Conservation (phyloP, 2,329 filamentous ascomycete genomes). For the Anthostomella pinea region DNA sequence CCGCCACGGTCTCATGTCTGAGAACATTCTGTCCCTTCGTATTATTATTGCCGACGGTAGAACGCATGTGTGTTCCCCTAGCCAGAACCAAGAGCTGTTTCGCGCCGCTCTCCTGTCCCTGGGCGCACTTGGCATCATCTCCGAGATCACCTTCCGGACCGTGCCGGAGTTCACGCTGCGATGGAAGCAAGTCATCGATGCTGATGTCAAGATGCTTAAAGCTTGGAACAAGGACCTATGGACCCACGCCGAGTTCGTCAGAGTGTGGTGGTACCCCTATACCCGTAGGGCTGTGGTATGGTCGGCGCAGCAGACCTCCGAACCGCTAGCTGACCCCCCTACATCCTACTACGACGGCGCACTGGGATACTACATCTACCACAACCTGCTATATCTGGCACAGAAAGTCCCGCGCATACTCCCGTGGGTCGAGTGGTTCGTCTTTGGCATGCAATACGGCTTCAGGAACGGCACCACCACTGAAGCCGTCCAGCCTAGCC, state of each 20-base stretch:
- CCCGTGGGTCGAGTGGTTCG: slow-evolving; percentile 91
- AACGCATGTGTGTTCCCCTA: slow-evolving; percentile 66
- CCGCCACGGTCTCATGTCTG: slow-evolving; percentile 77
- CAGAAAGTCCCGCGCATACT: slow-evolving; percentile 76
- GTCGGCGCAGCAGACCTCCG: slow-evolving; percentile 76
- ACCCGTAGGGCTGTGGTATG: slow-evolving; percentile 84
- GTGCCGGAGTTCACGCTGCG: slow-evolving; percentile 78
- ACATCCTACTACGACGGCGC: slow-evolving; percentile 76
- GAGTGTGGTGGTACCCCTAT: slow-evolving; percentile 98
- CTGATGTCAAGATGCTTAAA: slow-evolving; percentile 65
- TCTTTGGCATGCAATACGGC: slow-evolving; percentile 97
- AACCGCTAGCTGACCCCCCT: slow-evolving; percentile 56
- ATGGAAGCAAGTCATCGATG: slow-evolving; percentile 78
- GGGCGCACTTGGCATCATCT: slow-evolving; percentile 86
- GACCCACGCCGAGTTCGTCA: slow-evolving; percentile 82
- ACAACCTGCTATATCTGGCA: slow-evolving; percentile 79
- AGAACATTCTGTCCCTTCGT: slow-evolving; percentile 70
- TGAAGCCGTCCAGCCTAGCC: slow-evolving; percentile 75
- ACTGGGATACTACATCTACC: slow-evolving; percentile 86
- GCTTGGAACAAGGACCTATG: slow-evolving; percentile 75
- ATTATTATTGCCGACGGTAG: slow-evolving; percentile 81
- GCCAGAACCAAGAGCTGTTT: slow-evolving; percentile 75
- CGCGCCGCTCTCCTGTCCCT: slow-evolving; percentile 83
- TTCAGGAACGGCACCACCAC: slow-evolving; percentile 69
- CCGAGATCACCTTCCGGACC: slow-evolving; percentile 81